A percentile compares a stretch with the other conserved stretches of the same genome.
These are phyloP conservation scores for Phlebopus sp. DNA, from an alignment of 1,284 basidiomycete species.

Conservation along the genomic window DNA sequence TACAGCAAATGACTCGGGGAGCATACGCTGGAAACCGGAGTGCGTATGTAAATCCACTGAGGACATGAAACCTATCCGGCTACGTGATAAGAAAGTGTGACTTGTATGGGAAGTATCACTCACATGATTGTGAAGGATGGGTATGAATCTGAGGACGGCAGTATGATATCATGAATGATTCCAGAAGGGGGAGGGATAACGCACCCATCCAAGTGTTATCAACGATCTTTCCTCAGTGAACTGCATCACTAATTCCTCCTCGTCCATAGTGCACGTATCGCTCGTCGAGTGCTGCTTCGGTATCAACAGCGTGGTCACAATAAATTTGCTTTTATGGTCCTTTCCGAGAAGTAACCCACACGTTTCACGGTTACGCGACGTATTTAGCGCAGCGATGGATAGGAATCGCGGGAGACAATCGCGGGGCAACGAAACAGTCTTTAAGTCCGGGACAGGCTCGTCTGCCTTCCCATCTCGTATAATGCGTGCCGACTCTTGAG, in stretches of 20 bases:
- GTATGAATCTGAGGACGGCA: conserved; percentile 72
- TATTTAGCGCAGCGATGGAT: conserved; percentile 63
- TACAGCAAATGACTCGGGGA: conserved; percentile 88
- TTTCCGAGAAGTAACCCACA: conserved; percentile 64
- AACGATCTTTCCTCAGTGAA: conserved; percentile 77
- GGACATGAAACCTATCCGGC: conserved; percentile 72
- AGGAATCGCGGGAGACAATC: conserved; percentile 72
- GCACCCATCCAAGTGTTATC: conserved; percentile 86
- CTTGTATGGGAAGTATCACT: conserved; percentile 23
- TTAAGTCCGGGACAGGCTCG: conserved; percentile 41
- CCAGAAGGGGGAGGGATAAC: conserved; percentile 26
- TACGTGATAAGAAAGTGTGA: neutral
- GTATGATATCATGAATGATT: neutral
- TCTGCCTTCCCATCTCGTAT: conserved; percentile 24
- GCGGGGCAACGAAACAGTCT: conserved; percentile 63
- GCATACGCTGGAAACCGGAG: conserved; percentile 80
- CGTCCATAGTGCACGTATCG: conserved; percentile 86
- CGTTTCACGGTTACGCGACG: conserved; percentile 57
- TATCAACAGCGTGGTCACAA: conserved; percentile 75
- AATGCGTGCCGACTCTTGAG: conserved; percentile 29
- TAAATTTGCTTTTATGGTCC: conserved; percentile 54
- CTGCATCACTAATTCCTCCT: conserved; percentile 81
- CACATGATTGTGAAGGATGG: conserved; percentile 86
- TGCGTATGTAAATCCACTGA: conserved; percentile 89
- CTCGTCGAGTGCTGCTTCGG: conserved; percentile 83